Evolutionary conservation across 257 asterid species (phyloP), one percentile per base, ranked within the genome.

Genomic region (Paraleonurus japonicus): DNA sequence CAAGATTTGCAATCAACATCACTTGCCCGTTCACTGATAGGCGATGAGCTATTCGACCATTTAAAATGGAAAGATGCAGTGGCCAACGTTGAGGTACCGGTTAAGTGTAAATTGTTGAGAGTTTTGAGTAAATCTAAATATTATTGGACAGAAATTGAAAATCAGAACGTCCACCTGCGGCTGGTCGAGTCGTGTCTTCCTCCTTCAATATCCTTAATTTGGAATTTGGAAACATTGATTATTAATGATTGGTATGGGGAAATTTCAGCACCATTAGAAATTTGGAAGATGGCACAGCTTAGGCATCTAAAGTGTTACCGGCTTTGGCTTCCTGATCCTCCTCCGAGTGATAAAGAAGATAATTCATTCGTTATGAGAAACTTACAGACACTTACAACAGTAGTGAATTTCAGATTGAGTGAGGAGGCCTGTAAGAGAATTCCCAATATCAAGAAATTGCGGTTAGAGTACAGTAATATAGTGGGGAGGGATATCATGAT

Each of bases 191-290:
- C 11, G 53, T 33, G 2, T 12, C 45, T 55, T 57, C 43, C 41
- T n/a, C 23, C 17, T 9, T 59, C 67, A 17, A 1, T 59, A 58
- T 23, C 47, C 26, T 59, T 70, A 2, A 2, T 57, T 0, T 70
- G 75, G 75, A 70, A 58, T 58, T 47, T 70, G 6, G 67, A 70
- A 13, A 57, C 67, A n/a, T 57, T 70, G 19, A 10, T 39, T 8
- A 26, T 70, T 16, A 10, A 1, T 16, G 51, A 10, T 57, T 7
- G 27, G 1, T n/a, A n/a, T n/a, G n/a, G n/a, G n/a, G n/a, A n/a
- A n/a, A n/a, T n/a, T n/a, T n/a, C n/a, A n/a, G 66, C 57, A 37
- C 57, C 74, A 0, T 15, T 3, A 2, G 66, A 69, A 39, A 23
- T 69, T 57, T 69, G 74, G 74, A 41, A 9, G 58, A 55, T 69